phyloP scores from a whole-genome alignment of 495 filamentous ascomycete species.

The Pseudoneurospora amorphoporcata region DNA sequence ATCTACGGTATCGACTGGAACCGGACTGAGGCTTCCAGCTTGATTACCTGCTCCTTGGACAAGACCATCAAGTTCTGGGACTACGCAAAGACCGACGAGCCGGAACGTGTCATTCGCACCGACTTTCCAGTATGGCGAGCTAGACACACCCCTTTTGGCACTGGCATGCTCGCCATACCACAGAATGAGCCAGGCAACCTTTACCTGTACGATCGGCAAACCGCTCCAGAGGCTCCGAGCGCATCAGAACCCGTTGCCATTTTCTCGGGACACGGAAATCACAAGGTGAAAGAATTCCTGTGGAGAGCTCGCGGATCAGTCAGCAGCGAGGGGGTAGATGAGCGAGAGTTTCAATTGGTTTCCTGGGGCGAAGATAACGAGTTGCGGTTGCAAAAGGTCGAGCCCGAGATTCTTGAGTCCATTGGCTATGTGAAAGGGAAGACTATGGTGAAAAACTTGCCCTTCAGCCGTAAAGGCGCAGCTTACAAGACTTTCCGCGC shows the following conservation, averaged over 20 bases:
- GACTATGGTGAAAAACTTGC: conserved; percentile 52
- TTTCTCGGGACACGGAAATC: conserved; percentile 69
- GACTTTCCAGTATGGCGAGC: conserved; percentile 88
- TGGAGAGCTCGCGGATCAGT: conserved; percentile 78
- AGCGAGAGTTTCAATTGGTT: conserved; percentile 86
- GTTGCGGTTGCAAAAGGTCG: conserved; percentile 68
- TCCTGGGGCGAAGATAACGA: conserved; percentile 85
- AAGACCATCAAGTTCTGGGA: conserved; percentile 94
- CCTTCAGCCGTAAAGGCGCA: conserved; percentile 71
- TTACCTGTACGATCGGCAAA: conserved; percentile 72
- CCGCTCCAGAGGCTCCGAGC: conserved; percentile 26
- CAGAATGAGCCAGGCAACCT: conserved; percentile 76
- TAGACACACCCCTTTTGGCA: conserved; percentile 86
- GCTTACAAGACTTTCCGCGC: conserved; percentile 75
- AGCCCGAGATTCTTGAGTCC: conserved; percentile 49
- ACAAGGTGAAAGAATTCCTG: conserved; percentile 86
- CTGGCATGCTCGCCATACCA: conserved; percentile 82
- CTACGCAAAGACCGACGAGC: conserved; percentile 53
- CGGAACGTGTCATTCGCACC: conserved; percentile 66
- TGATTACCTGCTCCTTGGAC: conserved; percentile 85
- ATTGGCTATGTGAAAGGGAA: conserved; percentile 72
- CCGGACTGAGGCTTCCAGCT: conserved; percentile 53
- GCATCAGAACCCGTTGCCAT: conserved; percentile 51
- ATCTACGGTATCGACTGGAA: conserved; percentile 97
- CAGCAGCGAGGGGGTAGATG: conserved; percentile 57